A percentile compares a stretch with the other conserved stretches of the same genome.
These are phyloP conservation scores for Colletotrichum liriopes DNA, from an alignment of 2,329 filamentous ascomycete species.

Conservation along the genomic window DNA sequence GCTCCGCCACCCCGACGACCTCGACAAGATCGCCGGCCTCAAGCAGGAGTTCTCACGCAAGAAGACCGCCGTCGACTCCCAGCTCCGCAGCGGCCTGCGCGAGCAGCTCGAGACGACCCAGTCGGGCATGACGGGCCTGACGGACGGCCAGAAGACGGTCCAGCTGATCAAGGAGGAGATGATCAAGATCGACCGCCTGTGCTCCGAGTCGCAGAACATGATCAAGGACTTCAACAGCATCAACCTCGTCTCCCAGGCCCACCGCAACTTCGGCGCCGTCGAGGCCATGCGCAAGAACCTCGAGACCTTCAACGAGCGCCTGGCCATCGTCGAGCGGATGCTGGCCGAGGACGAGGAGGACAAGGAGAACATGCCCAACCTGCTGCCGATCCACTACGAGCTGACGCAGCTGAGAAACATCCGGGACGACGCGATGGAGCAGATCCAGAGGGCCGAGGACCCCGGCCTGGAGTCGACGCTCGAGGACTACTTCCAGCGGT, in stretches of 20 bases:
- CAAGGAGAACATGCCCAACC: conserved; percentile 90
- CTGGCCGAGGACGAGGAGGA: conserved; percentile 88
- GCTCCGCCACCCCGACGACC: conserved; percentile 94
- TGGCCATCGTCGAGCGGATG: conserved; percentile 83
- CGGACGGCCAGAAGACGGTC: conserved; percentile 92
- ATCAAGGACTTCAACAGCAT: conserved; percentile 96
- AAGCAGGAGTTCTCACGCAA: conserved; percentile 96
- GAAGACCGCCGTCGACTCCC: conserved; percentile 91
- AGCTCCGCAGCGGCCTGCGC: conserved; percentile 88
- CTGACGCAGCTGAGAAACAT: conserved; percentile 94
- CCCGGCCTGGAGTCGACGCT: conserved; percentile 84
- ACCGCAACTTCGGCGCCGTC: conserved; percentile 95
- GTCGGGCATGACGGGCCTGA: conserved; percentile 89
- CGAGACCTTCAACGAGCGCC: conserved; percentile 85
- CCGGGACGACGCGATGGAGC: conserved; percentile 95
- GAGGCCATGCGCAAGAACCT: conserved; percentile 94
- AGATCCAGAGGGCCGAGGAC: conserved; percentile 86
- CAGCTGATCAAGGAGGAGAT: conserved; percentile 97
- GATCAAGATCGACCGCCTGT: conserved; percentile 98
- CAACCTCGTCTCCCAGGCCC: conserved; percentile 92
- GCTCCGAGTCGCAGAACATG: conserved; percentile 97
- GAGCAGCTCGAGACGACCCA: conserved; percentile 97
- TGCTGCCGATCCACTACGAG: conserved; percentile 91
- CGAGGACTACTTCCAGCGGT: conserved; percentile 88
- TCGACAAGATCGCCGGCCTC: conserved; percentile 93